These are phyloP conservation scores for Catunica adiposa DNA, from an alignment of 2,329 filamentous ascomycete genomes.

Conservation along the genomic window DNA sequence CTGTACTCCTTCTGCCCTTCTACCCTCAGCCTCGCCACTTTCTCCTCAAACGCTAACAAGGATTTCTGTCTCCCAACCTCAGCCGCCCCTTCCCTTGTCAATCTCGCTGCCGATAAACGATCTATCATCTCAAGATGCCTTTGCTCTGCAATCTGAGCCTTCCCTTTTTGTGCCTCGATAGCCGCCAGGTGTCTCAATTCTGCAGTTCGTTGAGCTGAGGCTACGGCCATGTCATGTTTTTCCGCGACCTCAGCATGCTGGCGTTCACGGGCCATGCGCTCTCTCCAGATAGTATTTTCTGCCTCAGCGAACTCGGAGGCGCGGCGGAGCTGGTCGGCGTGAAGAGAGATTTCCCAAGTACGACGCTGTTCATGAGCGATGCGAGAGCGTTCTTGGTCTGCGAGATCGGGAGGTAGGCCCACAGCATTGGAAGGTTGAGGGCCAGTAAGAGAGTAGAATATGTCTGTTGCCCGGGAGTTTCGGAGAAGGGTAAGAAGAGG, in stretches of 20 bases:
- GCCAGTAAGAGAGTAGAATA: slow-evolving; percentile 37
- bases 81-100: slow-evolving; percentile 28
- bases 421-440: slow-evolving; percentile 36
- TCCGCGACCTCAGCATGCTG: slow-evolving; percentile 31
- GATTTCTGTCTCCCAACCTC: slow-evolving; percentile 29
- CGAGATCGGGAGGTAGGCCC: slow-evolving; percentile 35
- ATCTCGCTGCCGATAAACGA: slow-evolving; percentile 16
- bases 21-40: slow-evolving; percentile 29
- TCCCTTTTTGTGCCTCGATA: slow-evolving; percentile 19
- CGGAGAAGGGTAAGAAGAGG: slow-evolving; percentile 32
- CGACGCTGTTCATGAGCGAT: slow-evolving; percentile 29
- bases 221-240: slow-evolving; percentile 27
- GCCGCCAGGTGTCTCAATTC: slow-evolving; percentile 28
- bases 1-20: slow-evolving; percentile 34
- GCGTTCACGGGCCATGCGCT: slow-evolving; percentile 36
- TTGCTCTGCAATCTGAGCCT: slow-evolving; percentile 15
- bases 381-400: slow-evolving; percentile 33
- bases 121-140: slow-evolving; percentile 13
- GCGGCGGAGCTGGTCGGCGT: slow-evolving; percentile 30
- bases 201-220: slow-evolving; percentile 29
- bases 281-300: slow-evolving; percentile 33
- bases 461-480: slow-evolving; percentile 35
- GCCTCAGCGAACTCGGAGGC: slow-evolving; percentile 32
- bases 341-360: slow-evolving; percentile 32
- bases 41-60: slow-evolving; percentile 33